Conservation (phyloP, 495 filamentous ascomycete species). For the Talaromyces stipitatus region DNA sequence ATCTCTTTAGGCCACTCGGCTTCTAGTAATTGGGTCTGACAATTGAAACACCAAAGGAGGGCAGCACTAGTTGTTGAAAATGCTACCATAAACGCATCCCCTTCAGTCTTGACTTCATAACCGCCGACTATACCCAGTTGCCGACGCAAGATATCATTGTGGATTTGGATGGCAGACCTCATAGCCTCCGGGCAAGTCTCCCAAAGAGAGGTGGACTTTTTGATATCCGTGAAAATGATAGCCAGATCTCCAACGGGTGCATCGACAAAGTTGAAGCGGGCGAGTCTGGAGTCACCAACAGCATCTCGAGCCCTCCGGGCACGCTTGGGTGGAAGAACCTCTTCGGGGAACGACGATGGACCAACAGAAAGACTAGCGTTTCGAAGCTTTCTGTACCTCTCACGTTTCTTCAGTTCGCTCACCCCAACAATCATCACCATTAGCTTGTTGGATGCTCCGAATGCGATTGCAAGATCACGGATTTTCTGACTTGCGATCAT, state of each 20-base stretch:
- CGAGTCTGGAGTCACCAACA: slow-evolving; percentile 70
- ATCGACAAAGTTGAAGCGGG: slow-evolving; percentile 82
- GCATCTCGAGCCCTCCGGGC: slow-evolving; percentile 59
- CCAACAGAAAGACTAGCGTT: slow-evolving; percentile 74
- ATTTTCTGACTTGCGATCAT: slow-evolving; percentile 97
- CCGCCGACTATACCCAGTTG: slow-evolving; percentile 90
- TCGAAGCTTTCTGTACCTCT: slow-evolving; percentile 55
- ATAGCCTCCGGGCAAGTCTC: slow-evolving; percentile 91
- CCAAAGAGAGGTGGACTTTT: slow-evolving; percentile 96
- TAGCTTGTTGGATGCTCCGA: slow-evolving; percentile 85
- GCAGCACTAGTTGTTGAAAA: slow-evolving; percentile 93
- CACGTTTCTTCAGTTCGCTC: slow-evolving; percentile 76
- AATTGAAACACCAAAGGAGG: slow-evolving; percentile 90
- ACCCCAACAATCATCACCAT: slow-evolving; percentile 99
- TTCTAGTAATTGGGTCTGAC: slow-evolving; percentile 78
- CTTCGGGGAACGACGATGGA: slow-evolving; percentile 62
- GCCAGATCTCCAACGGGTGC: slow-evolving; percentile 83
- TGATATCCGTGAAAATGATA: slow-evolving; percentile 98
- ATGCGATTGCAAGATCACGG: slow-evolving; percentile 90
- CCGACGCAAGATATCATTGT: slow-evolving; percentile 91
- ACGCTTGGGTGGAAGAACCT: slow-evolving; percentile 54
- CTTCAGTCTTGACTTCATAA: slow-evolving; percentile 99
- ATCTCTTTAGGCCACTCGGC: slow-evolving; percentile 93
- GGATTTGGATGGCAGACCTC: slow-evolving; percentile 88
- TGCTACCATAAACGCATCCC: slow-evolving; percentile 98